These are phyloP conservation scores for Trametes sp. DNA, from an alignment of 1,284 basidiomycete species.

Conservation along the genomic window DNA sequence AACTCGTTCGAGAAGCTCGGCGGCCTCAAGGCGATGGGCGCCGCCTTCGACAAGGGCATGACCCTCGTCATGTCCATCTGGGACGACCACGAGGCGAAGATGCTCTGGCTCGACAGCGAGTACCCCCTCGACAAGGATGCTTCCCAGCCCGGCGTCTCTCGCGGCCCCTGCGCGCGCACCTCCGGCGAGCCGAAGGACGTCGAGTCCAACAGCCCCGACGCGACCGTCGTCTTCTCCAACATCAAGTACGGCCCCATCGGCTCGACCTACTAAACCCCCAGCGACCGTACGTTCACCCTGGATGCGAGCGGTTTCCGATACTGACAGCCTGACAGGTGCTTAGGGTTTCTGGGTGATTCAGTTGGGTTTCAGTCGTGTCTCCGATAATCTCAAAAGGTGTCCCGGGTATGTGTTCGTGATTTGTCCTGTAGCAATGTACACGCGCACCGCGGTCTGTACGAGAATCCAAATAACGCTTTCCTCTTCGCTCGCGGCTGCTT, in stretches of 20 bases:
- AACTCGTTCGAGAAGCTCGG: slow-evolving; percentile 45
- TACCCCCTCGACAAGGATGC: slow-evolving; percentile 55
- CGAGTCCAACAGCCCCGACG: slow-evolving; percentile 48
- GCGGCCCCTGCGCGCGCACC: slow-evolving; percentile 58
- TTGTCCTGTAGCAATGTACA: slow-evolving; percentile 6
- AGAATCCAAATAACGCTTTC: background rate
- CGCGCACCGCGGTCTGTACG: background rate
- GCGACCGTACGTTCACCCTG: slow-evolving; percentile 1
- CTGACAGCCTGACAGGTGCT: background rate
- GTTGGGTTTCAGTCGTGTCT: background rate
- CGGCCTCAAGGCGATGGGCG: slow-evolving; percentile 53
- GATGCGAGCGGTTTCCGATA: background rate
- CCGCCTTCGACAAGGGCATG: slow-evolving; percentile 55
- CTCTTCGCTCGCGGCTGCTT: background rate
- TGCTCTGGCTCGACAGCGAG: slow-evolving; percentile 68
- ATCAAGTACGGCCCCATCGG: slow-evolving; percentile 63
- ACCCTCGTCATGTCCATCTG: slow-evolving; percentile 62
- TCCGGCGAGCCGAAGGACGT: slow-evolving; percentile 56
- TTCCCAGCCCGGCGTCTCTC: slow-evolving; percentile 55
- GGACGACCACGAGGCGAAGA: slow-evolving; percentile 63
- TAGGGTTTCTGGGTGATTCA: too few relatives aligned
- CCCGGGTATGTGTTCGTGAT: background rate
- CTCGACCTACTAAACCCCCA: slow-evolving; percentile 48
- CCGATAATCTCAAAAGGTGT: background rate
- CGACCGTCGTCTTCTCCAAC: slow-evolving; percentile 62